Conservation (phyloP, 257 asterid species). For the Przewalskia tangutica region DNA sequence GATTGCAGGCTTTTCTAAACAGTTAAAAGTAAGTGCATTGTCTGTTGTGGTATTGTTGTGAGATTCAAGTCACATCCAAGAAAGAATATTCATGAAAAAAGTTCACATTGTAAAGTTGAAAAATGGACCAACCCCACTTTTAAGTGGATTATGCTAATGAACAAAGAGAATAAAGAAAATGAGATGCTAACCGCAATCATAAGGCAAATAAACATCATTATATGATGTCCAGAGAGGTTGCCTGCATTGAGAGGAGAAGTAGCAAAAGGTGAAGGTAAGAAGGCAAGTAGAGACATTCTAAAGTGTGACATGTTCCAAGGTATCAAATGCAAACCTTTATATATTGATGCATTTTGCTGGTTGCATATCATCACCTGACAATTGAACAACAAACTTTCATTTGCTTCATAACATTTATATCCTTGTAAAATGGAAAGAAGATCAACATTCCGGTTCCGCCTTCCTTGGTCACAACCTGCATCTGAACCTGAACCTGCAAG, state of each 20-base stretch:
- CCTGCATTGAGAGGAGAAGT: not conserved
- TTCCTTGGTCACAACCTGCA: conserved; percentile 27
- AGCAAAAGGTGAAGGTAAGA: not conserved
- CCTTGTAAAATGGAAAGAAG: conserved; percentile 37
- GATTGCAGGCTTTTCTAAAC: not conserved
- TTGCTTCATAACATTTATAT: not conserved
- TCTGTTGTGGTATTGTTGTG: not conserved
- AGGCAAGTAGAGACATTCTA: not conserved
- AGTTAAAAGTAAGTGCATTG: not conserved
- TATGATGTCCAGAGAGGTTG: not conserved
- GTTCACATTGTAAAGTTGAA: not conserved
- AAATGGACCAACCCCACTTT: not conserved
- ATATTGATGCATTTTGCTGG: not conserved
- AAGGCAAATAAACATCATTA: not conserved
- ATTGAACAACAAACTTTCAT: conserved; percentile 1
- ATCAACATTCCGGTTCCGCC: conserved; percentile 33
- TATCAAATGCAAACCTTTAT: conserved; percentile 16
- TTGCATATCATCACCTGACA: not conserved
- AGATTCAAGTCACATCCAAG: not conserved
- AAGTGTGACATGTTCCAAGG: conserved; percentile 11
- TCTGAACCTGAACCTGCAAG: conserved; percentile 10
- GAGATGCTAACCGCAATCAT: not conserved
- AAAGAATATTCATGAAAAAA: not conserved
- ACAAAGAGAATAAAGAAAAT: not conserved
- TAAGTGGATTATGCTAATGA: not conserved